A percentile compares a stretch with the other conserved stretches of the same genome.
phyloP scores from a whole-genome alignment of 192 early-diverging fungal species.

The Coemansia furcata region DNA sequence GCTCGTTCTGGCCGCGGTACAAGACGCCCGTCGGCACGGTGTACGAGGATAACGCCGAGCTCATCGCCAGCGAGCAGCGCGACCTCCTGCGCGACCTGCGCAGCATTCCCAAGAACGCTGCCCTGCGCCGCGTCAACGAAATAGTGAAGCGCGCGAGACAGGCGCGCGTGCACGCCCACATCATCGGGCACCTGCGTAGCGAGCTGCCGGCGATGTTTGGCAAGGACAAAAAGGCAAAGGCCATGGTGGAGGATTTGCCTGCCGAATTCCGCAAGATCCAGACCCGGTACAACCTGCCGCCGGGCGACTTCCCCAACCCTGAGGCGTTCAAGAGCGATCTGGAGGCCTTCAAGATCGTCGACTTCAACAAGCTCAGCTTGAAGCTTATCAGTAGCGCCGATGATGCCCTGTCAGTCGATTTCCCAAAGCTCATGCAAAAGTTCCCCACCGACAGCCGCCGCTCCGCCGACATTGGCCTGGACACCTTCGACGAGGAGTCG shows the following conservation, averaged over 20 bases:
- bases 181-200: slow-evolving; percentile 77
- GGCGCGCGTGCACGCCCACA: slow-evolving; percentile 80
- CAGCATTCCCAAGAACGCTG: slow-evolving; percentile 74
- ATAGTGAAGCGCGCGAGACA: slow-evolving; percentile 82
- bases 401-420: slow-evolving; percentile 70
- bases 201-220: slow-evolving; percentile 85
- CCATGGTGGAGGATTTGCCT: slow-evolving; percentile 68
- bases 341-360: slow-evolving; percentile 73
- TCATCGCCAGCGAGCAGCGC: slow-evolving; percentile 72
- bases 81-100: slow-evolving; percentile 75
- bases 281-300: slow-evolving; percentile 65
- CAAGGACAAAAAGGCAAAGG: slow-evolving; percentile 71
- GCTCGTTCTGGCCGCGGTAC: slow-evolving; percentile 74
- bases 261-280: slow-evolving; percentile 76
- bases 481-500: neutral
- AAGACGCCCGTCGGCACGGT: slow-evolving; percentile 60
- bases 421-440: slow-evolving; percentile 72
- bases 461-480: slow-evolving; percentile 31
- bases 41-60: slow-evolving; percentile 66
- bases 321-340: slow-evolving; percentile 69
- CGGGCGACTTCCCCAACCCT: slow-evolving; percentile 83
- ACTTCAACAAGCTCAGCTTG: slow-evolving; percentile 73
- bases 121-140: slow-evolving; percentile 84
- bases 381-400: slow-evolving; percentile 66
- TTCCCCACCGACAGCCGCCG: slow-evolving; percentile 59